Percentiles rank a stretch among this genome's conserved stretches.
Evolutionary conservation across 169 alveolate genomes (phyloP).

Genomic region (Babesia bovis): DNA sequence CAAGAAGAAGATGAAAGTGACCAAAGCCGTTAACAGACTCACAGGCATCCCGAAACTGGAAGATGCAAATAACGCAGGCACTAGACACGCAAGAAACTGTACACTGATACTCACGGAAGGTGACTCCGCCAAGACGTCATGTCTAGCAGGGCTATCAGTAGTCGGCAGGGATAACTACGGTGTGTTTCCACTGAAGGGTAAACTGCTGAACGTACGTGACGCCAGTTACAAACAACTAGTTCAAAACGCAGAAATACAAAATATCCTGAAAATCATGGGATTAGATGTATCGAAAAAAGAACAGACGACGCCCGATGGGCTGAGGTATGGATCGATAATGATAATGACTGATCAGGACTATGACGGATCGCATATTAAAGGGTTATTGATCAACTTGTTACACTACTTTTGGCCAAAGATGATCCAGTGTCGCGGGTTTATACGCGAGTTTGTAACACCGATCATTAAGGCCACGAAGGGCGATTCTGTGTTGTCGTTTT

Average conservation of each 20-base stretch:
- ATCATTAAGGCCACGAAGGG: conserved; percentile 91
- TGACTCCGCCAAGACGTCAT: conserved; percentile 99
- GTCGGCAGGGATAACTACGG: conserved; percentile 99
- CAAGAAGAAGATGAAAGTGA: conserved; percentile 83
- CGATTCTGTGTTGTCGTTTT: conserved; percentile 90
- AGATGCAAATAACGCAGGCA: conserved; percentile 99
- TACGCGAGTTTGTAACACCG: conserved; percentile 98
- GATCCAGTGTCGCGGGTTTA: conserved; percentile 91
- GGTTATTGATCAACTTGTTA: conserved; percentile 96
- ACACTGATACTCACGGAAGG: conserved; percentile 99
- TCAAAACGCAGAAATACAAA: conserved; percentile 96
- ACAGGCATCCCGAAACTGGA: conserved; percentile 94
- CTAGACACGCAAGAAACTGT: conserved; percentile 90
- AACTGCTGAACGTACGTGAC: conserved; percentile 98
- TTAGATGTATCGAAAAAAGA: conserved; percentile 86
- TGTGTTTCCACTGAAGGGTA: conserved; percentile 99
- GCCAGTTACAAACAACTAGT: conserved; percentile 92
- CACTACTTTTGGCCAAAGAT: conserved; percentile 99
- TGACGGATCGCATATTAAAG: conserved; percentile 99
- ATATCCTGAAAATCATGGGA: conserved; percentile 94
- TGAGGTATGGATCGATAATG: conserved; percentile 98
- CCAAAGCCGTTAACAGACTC: conserved; percentile 74
- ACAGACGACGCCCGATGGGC: conserved; percentile 85
- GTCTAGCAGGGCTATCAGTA: conserved; percentile 98
- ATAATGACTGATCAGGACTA: conserved; percentile 99